These are phyloP conservation scores for Mycosphaerella arachidis DNA, from an alignment of 2,329 filamentous ascomycete species.

Conservation along the genomic window DNA sequence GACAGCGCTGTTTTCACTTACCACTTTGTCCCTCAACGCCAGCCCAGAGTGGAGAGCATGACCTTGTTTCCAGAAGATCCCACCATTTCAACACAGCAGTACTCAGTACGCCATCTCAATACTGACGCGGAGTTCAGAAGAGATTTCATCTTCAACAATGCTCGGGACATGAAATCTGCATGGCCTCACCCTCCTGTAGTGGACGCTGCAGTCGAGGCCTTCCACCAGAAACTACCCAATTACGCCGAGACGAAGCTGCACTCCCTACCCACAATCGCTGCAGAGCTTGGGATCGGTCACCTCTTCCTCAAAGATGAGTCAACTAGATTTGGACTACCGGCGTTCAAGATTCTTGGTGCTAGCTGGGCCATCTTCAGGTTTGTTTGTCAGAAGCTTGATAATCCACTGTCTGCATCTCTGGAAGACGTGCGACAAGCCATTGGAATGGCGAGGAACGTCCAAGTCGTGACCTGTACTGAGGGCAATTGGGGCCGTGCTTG, in stretches of 20 bases:
- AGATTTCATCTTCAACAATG: constrained; percentile 21
- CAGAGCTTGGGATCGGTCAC: constrained; percentile 52
- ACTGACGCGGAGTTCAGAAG: constrained; percentile 9
- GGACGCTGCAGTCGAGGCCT: constrained; percentile 33
- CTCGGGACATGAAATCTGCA: not conserved
- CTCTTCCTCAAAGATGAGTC: constrained; percentile 70
- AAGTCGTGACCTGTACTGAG: constrained; percentile 62
- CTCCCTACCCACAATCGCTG: constrained; percentile 51
- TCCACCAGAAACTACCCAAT: constrained; percentile 56
- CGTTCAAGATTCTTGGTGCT: constrained; percentile 78
- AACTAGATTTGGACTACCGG: constrained; percentile 61
- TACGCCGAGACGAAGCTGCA: constrained; percentile 56
- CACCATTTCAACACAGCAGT: constrained; percentile 15
- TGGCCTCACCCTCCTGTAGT: not conserved
- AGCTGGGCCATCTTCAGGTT: constrained; percentile 66
- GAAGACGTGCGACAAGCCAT: constrained; percentile 37
- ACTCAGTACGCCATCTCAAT: constrained; percentile 21
- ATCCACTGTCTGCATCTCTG: constrained; percentile 43
- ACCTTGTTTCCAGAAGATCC: not conserved
- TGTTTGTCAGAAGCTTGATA: constrained; percentile 43
- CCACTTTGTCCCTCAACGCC: not conserved
- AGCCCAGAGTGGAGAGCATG: not conserved
- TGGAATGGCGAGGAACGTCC: constrained; percentile 31
- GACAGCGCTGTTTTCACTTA: not conserved
- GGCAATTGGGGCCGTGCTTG: constrained; percentile 75